phyloP scores from a whole-genome alignment of 2,329 filamentous ascomycete species.

The Microdochium nivale region DNA sequence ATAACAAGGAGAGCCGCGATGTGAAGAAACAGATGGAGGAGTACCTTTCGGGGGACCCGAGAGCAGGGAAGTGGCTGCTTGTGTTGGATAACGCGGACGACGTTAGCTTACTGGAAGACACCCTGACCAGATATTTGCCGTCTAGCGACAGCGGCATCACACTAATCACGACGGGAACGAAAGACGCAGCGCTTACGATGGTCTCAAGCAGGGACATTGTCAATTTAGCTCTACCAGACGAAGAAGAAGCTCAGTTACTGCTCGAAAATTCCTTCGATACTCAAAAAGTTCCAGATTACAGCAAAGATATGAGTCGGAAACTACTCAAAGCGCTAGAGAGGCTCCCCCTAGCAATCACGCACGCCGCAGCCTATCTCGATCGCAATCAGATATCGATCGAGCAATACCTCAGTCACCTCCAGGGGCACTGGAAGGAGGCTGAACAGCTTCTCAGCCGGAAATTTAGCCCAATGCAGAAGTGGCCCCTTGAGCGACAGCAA shows the following conservation, averaged over 20 bases:
- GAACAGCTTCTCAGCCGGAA: conserved; percentile 22
- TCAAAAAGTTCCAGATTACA: conserved; percentile 6
- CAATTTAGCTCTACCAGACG: conserved; percentile 19
- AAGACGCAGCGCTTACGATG: conserved; percentile 17
- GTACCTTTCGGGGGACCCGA: conserved; percentile 16
- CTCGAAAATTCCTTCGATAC: conserved; percentile 14
- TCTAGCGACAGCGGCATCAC: conserved; percentile 18
- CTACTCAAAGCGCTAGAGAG: conserved; percentile 23
- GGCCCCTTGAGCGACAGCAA: conserved; percentile 15
- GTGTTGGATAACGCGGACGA: conserved; percentile 37
- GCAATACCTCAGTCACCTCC: conserved; percentile 24
- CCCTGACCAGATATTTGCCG: conserved; percentile 23
- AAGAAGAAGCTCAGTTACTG: conserved; percentile 15
- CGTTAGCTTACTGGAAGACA: conserved; percentile 15
- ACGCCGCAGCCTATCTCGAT: conserved; percentile 31
- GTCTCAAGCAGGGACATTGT: conserved; percentile 14
- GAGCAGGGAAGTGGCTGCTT: conserved; percentile 26
- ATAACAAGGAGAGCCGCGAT: conserved; percentile 22
- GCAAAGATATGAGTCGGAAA: conserved; percentile 5
- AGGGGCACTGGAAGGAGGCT: conserved; percentile 18
- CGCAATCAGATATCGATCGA: conserved; percentile 11
- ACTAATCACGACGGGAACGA: conserved; percentile 28
- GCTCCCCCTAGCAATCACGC: conserved; percentile 29
- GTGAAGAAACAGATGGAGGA: conserved; percentile 24
- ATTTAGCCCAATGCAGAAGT: conserved; percentile 23